phyloP scores from a whole-genome alignment of 495 filamentous ascomycete genomes.

The Penicillium fimorum region DNA sequence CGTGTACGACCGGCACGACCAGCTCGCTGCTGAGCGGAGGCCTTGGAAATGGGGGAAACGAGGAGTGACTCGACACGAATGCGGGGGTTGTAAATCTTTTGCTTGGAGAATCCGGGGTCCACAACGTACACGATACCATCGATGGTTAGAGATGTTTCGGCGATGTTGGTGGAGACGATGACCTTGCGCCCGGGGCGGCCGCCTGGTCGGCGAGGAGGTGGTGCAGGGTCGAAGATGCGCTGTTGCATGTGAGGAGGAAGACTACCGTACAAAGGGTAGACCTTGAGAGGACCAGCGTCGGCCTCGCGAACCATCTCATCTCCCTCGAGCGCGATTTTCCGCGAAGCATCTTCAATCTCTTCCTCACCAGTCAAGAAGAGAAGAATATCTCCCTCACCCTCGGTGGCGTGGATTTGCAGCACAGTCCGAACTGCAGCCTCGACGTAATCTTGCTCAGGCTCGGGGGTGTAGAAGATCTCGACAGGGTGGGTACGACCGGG shows the following conservation, averaged over 20 bases:
- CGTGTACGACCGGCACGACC: conserved; percentile 98
- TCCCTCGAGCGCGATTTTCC: conserved; percentile 85
- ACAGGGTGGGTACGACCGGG: conserved; percentile 95
- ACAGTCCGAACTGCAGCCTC: conserved; percentile 93
- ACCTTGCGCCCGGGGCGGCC: conserved; percentile 90
- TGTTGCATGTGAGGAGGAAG: conserved; percentile 92
- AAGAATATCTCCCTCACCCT: conserved; percentile 91
- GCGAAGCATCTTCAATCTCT: conserved; percentile 94
- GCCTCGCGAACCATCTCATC: conserved; percentile 89
- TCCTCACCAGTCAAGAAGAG: conserved; percentile 98
- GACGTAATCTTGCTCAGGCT: conserved; percentile 94
- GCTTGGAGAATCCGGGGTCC: conserved; percentile 98
- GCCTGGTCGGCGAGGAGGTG: conserved; percentile 64
- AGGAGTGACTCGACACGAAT: conserved; percentile 94
- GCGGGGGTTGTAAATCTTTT: conserved; percentile 98
- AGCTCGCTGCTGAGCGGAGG: conserved; percentile 96
- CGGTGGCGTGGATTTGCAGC: conserved; percentile 90
- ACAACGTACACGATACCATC: conserved; percentile 99
- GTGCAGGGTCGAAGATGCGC: conserved; percentile 88
- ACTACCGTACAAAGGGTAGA: conserved; percentile 93
- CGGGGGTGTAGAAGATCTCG: conserved; percentile 97
- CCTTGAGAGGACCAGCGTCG: conserved; percentile 82
- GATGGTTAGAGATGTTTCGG: conserved; percentile 95
- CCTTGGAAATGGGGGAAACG: conserved; percentile 95
- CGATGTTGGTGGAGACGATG: conserved; percentile 96